Percentiles rank a stretch among this genome's conserved stretches.
phyloP scores from a whole-genome alignment of 139 green algal genomes.

The Chlorella sp. region DNA sequence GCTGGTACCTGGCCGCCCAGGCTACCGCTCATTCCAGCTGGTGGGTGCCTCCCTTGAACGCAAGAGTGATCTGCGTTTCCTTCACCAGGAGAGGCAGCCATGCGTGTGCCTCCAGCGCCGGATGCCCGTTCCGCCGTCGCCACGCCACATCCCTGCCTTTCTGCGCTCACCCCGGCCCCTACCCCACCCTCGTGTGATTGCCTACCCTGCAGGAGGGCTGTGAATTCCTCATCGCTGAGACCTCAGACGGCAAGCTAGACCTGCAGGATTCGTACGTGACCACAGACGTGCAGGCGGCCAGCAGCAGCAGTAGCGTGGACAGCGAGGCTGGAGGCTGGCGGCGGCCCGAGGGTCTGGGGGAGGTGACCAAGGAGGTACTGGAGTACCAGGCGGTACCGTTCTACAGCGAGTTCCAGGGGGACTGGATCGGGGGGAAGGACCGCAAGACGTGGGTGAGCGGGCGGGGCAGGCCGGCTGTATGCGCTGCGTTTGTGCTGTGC shows the following conservation, averaged over 20 bases:
- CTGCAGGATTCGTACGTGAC: conserved; percentile 15
- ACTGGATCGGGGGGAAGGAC: not conserved
- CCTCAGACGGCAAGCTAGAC: conserved; percentile 24
- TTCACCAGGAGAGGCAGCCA: not conserved
- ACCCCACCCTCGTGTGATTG: not conserved
- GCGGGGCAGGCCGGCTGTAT: not conserved
- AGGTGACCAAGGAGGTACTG: not conserved
- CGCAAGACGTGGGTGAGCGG: conserved; percentile 14
- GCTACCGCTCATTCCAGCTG: conserved; percentile 30
- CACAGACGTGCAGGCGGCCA: not conserved
- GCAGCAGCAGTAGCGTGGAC: not conserved
- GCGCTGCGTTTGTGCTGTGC: not conserved
- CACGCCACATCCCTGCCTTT: not conserved
- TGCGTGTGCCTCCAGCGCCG: too few relatives aligned
- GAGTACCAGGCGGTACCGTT: conserved; percentile 8
- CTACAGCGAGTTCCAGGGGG: conserved; percentile 12
- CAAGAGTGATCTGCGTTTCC: not conserved
- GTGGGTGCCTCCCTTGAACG: not conserved
- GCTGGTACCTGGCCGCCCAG: conserved; percentile 6
- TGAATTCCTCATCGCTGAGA: conserved; percentile 30
- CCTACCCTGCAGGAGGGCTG: conserved; percentile 19
- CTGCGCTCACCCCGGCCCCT: not conserved
- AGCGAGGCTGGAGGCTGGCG: not conserved
- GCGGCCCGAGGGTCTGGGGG: conserved; percentile 14
- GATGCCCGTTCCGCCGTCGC: not conserved